Base-by-base conservation (phyloP, 2,329 filamentous ascomycete genomes). In the Shiraia bambusicola region DNA sequence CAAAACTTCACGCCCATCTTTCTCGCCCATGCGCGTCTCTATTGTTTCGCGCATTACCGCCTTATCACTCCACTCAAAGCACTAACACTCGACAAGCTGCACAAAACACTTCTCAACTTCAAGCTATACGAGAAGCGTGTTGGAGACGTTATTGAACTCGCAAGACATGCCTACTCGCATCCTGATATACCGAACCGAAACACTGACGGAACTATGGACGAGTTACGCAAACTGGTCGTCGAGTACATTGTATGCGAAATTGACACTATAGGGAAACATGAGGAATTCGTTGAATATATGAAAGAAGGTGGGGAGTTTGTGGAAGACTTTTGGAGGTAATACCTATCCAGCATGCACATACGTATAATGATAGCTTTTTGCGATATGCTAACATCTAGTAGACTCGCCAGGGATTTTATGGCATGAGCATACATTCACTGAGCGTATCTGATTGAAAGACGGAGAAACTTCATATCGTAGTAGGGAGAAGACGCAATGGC, bases 251-350 rank as follows among this genome's bases (percentile, higher is more conserved):
- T 46, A 19, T 50, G 43, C 29, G 37, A 54, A 28, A 47, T 56
- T 36, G 47, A 54, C 24, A 50, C 36, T 9, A 48, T 57, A 28
- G 42, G 46, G 28, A 40, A 42, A 17, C 28, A 17, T 22, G 40
- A 41, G 22, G 38, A 38, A 12, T 59, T 59, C 31, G n/a, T 43
- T 13, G 30, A 40, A 17, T 43, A 50, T 9, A 31, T 59, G 35
- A 49, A 57, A 40, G 55, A 57, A 27, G 55, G 55, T 7, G 55
- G 57, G 17, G 48, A 56, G 30, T 56, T 54, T 45, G 51, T 56
- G 17, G 38, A 43, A 27, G 50, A 58, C 40, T 51, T 60, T 39
- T 60, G 51, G 56, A 40, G n/a, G n/a, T n/a, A n/a, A n/a, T n/a
- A n/a, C n/a, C n/a, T n/a, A n/a, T n/a, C n/a, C n/a, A n/a, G n/a